These are phyloP conservation scores for Penicillium sp. DNA, from an alignment of 2,329 filamentous ascomycete species.

Conservation along the genomic window DNA sequence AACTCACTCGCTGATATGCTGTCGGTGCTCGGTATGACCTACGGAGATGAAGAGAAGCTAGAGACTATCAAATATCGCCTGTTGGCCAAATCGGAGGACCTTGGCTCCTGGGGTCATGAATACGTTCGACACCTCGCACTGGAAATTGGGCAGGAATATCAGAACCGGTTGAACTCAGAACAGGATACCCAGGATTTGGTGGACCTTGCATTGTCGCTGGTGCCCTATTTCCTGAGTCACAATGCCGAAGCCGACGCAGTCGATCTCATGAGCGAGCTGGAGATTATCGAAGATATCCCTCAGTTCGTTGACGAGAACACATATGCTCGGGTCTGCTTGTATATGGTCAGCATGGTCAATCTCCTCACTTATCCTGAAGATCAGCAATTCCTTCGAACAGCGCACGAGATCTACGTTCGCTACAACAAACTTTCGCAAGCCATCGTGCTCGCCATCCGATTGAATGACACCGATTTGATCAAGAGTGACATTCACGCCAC, in stretches of 20 bases:
- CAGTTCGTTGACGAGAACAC: conserved; percentile 91
- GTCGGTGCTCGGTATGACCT: conserved; percentile 98
- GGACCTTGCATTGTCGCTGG: conserved; percentile 75
- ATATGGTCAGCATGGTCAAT: conserved; percentile 99
- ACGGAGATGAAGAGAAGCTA: conserved; percentile 90
- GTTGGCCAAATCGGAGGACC: conserved; percentile 82
- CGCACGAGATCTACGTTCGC: conserved; percentile 87
- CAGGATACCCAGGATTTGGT: conserved; percentile 79
- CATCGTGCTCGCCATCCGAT: conserved; percentile 85
- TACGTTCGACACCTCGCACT: conserved; percentile 93
- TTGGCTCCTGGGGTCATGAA: conserved; percentile 97
- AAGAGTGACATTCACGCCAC: conserved; percentile 75
- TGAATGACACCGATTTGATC: conserved; percentile 84
- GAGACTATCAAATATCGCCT: conserved; percentile 96
- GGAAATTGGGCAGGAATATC: conserved; percentile 93
- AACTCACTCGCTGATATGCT: conserved; percentile 85
- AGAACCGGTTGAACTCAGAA: conserved; percentile 79
- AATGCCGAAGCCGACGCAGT: conserved; percentile 98
- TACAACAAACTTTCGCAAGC: conserved; percentile 93
- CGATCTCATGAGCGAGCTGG: conserved; percentile 91
- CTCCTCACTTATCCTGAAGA: conserved; percentile 97
- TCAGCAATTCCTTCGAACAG: conserved; percentile 86
- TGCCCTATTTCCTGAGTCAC: conserved; percentile 93
- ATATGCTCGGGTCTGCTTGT: conserved; percentile 86
- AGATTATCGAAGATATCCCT: conserved; percentile 90